Evolutionary conservation across 2,329 filamentous ascomycete species (phyloP), one percentile per base, ranked within the genome.

Genomic region (Fusarium caatingaense): DNA sequence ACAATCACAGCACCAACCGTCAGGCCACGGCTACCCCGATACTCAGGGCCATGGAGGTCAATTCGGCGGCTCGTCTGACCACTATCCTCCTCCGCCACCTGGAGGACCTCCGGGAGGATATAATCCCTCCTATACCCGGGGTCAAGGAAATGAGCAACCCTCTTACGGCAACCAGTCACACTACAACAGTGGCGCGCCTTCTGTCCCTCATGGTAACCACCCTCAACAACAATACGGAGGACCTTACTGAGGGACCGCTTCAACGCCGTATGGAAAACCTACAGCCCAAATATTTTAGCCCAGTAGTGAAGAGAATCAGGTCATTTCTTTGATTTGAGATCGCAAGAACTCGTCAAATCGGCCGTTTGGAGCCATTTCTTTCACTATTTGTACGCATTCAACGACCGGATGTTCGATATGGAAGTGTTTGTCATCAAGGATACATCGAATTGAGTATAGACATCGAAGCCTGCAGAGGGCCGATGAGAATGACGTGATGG

Each of bases 131-230:
- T 78, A 78, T 50, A 65, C 66, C 12, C 71, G 72, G 27, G 61
- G 70, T 4, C 76, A 76, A n/a, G 72, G 70, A 30, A 70, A 68
- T n/a, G 73, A 78, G 53, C 73, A 74, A 32, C 34, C 32, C 18
- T 67, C 77, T 15, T 78, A 79, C 42, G 75, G 76, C 32, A 66
- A 69, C 32, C 72, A 74, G 44, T 72, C 74, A 44, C 68, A 75
- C 8, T 76, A 78, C 37, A 71, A 72, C 18, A 68, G 73, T 21
- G 71, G 69, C 20, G 69, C 76, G 30, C 73, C 73, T 27, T 71
- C 75, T 28, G 69, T 76, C 21, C 76, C 78, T 27, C 74, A 74
- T 30, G 78, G 78, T 69, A 78, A 75, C 30, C 81, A 81, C 57
- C 77, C 74, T 21, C 66, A 73, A 55, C 66, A 73, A 48, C 73